Percentiles rank a stretch among this genome's conserved stretches.
Evolutionary conservation across 139 green algal species (phyloP).

Genomic region (Zygnema circumcarinatum): DNA sequence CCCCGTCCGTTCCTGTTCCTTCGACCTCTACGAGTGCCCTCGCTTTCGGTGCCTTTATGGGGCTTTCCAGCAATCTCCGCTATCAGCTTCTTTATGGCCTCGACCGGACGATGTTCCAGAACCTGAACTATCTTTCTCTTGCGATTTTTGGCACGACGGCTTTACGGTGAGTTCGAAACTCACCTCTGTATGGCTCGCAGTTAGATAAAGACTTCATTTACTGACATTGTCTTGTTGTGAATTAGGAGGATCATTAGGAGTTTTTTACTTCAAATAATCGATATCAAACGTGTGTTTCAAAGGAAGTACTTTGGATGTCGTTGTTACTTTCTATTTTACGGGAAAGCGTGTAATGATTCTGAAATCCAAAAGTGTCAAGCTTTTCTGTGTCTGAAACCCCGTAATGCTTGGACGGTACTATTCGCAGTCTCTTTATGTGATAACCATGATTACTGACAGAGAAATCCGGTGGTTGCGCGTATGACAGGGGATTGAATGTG

Average conservation of each 20-base stretch:
- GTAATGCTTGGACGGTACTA: no score
- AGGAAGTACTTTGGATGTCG: no score
- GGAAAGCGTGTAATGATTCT: no score
- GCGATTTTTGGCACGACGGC: slow-evolving; percentile 27
- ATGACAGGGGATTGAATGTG: slow-evolving; percentile 16
- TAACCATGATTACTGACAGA: no score
- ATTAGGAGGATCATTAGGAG: neutral
- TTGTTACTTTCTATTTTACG: no score
- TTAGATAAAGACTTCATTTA: neutral
- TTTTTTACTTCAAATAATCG: neutral
- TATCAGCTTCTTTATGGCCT: slow-evolving; percentile 93
- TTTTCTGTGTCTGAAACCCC: no score
- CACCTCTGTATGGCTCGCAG: neutral
- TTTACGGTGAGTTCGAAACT: slow-evolving; percentile 20
- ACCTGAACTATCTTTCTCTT: slow-evolving; percentile 51
- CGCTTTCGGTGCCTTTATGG: slow-evolving; percentile 82
- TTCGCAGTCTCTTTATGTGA: no score
- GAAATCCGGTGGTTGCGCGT: neutral
- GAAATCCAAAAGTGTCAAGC: no score
- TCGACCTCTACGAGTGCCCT: slow-evolving; percentile 66
- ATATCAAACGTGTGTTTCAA: neutral
- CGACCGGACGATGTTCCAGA: slow-evolving; percentile 86
- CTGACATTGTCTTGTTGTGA: slow-evolving; percentile 1
- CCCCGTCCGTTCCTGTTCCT: slow-evolving; percentile 80
- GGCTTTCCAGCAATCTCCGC: slow-evolving; percentile 83